Evolutionary conservation across 371 early-diverging fungal species (phyloP).

Genomic region (Mortierella sp.): DNA sequence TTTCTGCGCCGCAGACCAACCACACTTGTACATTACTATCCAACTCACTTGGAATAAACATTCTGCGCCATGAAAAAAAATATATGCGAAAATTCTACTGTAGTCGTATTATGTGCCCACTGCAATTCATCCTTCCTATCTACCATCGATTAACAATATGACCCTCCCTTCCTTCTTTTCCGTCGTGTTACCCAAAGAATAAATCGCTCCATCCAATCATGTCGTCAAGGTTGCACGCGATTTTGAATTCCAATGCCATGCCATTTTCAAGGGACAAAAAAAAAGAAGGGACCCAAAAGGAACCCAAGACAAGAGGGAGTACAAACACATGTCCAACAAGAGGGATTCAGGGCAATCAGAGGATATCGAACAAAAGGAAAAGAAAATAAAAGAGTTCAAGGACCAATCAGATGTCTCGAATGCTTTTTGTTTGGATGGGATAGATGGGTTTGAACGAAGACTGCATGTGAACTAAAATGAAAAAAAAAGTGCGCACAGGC

Average conservation of each 20-base stretch:
- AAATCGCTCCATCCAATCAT: background rate
- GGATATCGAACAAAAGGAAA: background rate
- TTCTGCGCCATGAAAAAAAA: background rate
- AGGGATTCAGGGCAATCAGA: background rate
- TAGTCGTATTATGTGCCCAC: no score
- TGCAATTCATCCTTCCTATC: no score
- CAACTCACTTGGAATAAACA: background rate
- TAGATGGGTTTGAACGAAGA: no score
- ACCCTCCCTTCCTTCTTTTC: background rate
- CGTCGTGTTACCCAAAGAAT: background rate
- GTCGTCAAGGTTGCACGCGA: no score
- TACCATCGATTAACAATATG: background rate
- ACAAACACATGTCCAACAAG: conserved; percentile 2
- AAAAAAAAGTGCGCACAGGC: background rate
- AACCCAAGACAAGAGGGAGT: background rate
- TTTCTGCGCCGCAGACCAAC: background rate
- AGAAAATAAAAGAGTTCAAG: no score
- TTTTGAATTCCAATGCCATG: no score
- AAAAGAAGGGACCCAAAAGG: background rate
- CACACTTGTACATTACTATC: background rate
- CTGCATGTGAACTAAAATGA: background rate
- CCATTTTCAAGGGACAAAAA: no score
- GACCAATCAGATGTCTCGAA: no score
- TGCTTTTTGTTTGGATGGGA: background rate
- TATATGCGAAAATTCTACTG: background rate